Base-by-base conservation (phyloP, 495 filamentous ascomycete species). In the Talaromyces ruber region DNA sequence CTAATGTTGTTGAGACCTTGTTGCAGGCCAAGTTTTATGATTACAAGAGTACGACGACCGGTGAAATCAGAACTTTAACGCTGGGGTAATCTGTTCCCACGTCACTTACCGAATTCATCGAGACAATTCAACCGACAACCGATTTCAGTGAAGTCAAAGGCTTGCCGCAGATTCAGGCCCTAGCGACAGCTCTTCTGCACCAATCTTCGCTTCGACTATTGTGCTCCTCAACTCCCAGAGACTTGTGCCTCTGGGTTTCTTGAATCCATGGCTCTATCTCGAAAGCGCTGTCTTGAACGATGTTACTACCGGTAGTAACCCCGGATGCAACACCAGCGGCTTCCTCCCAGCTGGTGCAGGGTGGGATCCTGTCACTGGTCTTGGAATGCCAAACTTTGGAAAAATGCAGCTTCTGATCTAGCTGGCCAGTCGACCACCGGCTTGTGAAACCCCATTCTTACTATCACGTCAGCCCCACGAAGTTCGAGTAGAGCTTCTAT, bases 211-310 rank as follows among this genome's bases (percentile, higher is more conserved):
- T 2, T 86, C 81, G 16, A 69, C 91, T n/a, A 70, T 93, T 6
- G 79, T 79, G 0, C 72, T 91, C 22, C 75, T 92, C 37, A 91
- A 92, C 64, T 86, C 87, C 63, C 87, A 84, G 0, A 77, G 86
- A 1, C 76, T 75, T 18, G 73, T 81, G 1, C 73, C 81, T 0
- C 67, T 92, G 61, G 89, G 89, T 0, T 92, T 91, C 76, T 66
- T 91, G 34, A 92, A 93, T 69, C 88, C 88, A 0, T 88, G 84
- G 86, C 66, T 92, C 24, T 92, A 91, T 71, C 74, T 74, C 9
- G 21, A 59, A 25, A 71, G 65, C 7, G 83, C 74, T 9, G 85
- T 75, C 0, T 73, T 91, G 57, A 90, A 80, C 14, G 89, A 93
- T 65, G 82, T 92, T 50, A 76, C 76, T 3, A 55, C 66, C 11